Base-by-base conservation (phyloP, 495 filamentous ascomycete genomes). In the Lichina pygmaea region DNA sequence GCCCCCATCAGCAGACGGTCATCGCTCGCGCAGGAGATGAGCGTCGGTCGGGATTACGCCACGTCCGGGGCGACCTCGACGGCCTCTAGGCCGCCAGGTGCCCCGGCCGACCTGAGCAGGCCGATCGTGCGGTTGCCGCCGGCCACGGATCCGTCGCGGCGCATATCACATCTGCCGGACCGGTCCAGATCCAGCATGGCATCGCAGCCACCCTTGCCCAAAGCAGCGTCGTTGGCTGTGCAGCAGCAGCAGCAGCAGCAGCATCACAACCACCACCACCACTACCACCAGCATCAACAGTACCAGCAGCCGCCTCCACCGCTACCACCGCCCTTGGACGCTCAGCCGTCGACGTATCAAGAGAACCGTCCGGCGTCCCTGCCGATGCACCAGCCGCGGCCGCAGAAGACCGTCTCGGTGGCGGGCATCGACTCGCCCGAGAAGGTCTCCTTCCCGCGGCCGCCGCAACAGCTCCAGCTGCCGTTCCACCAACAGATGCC, bases 361-460 rank as follows among this genome's bases (percentile, higher is more conserved):
- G 86, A 92, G 61, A 86, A 74, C 55, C 75, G 75, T 47, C 71
- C 70, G 41, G 76, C 64, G 41, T 66, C 71, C 17, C 73, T 94
- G 37, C 79, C 84, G 6, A 93, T 95, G 80, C 81, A 95, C 54
- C 89, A 99, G 56, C 89, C 89, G 44, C 78, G 83, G 40, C 89
- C 89, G 4, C 85, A 95, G 59, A 93, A 94, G 64, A 64, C 85
- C 3, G 78, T 99, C 31, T 94, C 89, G 30, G 77, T 95, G 46
- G 82, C 84, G 33, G 85, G 82, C 54, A 94, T 99, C 50, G 89
- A 95, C 57, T 83, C 76, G 17, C 85, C 91, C 3, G 75, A 69
- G 15, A 75, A 66, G 15, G 67, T 78, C 52, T 64, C 69, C 2
- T 75, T 81, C 50, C 73, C 79, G 44, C 71, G 73, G 30, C 72